A percentile compares a stretch with the other conserved stretches of the same genome.
Evolutionary conservation across 116 monocot species (phyloP).

Genomic region (Trichopus zeylanicus): DNA sequence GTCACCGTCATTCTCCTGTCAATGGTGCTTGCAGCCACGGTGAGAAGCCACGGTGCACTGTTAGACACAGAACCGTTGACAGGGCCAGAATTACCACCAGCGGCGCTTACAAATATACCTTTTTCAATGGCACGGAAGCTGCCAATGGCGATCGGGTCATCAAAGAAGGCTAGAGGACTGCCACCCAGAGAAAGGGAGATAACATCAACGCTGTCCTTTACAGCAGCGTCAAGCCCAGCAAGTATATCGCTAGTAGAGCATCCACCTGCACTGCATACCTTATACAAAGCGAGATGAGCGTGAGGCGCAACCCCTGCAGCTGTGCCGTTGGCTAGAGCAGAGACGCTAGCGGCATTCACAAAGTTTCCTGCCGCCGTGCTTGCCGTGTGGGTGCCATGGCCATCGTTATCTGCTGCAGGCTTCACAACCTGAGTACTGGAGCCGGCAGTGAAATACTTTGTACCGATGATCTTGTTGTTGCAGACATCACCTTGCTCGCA

Average conservation of each 20-base stretch:
- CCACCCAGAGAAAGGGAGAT: conserved; percentile 18
- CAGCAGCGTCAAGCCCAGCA: conserved; percentile 3
- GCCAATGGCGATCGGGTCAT: conserved; percentile 7
- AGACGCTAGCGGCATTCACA: neutral
- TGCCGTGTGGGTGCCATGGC: conserved; percentile 23
- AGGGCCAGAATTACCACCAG: conserved; percentile 17
- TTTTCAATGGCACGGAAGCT: conserved; percentile 2
- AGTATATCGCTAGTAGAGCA: conserved; percentile 6
- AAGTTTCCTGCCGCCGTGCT: conserved; percentile 14
- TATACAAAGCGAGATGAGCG: conserved; percentile 20
- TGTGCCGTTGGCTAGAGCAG: conserved; percentile 11
- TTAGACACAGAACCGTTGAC: neutral
- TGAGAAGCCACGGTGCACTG: conserved; percentile 17
- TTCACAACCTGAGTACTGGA: neutral
- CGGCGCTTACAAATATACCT: conserved; percentile 17
- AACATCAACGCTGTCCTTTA: conserved; percentile 21
- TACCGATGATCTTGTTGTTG: conserved; percentile 22
- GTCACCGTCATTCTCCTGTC: neutral
- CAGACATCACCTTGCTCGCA: conserved; percentile 5
- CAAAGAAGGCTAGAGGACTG: no score
- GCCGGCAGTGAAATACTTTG: conserved; percentile 6
- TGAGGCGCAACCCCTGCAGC: conserved; percentile 14
- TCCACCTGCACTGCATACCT: neutral
- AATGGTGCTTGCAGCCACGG: conserved; percentile 17
- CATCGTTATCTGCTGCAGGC: neutral